Evolutionary conservation across 140 eudicot species (phyloP).

Genomic region (Stevia rebaudiana): DNA sequence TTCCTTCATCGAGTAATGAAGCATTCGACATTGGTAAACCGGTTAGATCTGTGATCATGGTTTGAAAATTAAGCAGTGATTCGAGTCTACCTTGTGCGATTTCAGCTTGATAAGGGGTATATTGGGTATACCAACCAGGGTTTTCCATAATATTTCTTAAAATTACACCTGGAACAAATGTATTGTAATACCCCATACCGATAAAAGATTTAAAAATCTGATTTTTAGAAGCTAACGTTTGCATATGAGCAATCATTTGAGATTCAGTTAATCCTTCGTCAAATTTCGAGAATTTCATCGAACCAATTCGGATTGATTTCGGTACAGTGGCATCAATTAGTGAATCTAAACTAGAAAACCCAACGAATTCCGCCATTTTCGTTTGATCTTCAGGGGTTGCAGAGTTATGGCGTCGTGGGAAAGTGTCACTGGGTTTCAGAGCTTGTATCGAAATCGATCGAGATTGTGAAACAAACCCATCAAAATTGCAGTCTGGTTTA

Average conservation of each 20-base stretch:
- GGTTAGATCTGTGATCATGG: constrained; percentile 75
- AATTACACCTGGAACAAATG: constrained; percentile 81
- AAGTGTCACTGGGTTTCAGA: constrained; percentile 84
- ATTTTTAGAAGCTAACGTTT: constrained; percentile 62
- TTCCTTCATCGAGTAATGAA: constrained; percentile 85
- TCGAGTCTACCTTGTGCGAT: constrained; percentile 92
- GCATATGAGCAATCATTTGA: constrained; percentile 83
- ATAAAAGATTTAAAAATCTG: constrained; percentile 65
- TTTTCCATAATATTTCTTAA: constrained; percentile 90
- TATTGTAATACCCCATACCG: constrained; percentile 94
- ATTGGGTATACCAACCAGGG: constrained; percentile 97
- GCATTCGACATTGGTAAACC: constrained; percentile 95
- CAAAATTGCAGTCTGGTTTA: not conserved
- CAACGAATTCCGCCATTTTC: constrained; percentile 71
- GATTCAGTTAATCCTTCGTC: constrained; percentile 78
- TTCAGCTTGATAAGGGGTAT: constrained; percentile 96
- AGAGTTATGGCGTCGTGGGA: constrained; percentile 90
- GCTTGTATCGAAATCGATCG: constrained; percentile 74
- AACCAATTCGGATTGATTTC: constrained; percentile 53
- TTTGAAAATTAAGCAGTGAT: constrained; percentile 75
- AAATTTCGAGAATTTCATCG: constrained; percentile 61
- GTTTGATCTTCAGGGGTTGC: constrained; percentile 69
- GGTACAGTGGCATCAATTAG: constrained; percentile 91
- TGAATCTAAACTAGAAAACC: constrained; percentile 51
- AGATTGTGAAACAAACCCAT: constrained; percentile 22